Conservation (phyloP, 345 rosid genomes). For the Salix exigua region DNA sequence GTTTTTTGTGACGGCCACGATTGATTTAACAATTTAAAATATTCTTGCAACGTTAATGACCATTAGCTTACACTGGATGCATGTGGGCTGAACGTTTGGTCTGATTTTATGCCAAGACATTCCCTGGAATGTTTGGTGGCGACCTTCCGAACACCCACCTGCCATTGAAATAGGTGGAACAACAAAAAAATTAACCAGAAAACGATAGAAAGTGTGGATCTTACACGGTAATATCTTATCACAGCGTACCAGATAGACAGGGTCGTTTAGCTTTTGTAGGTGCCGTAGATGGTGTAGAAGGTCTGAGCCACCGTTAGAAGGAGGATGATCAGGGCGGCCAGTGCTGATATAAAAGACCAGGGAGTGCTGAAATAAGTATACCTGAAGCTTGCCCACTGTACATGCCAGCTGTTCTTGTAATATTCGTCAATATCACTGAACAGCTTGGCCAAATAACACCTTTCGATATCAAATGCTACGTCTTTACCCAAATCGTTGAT, state of each 20-base stretch:
- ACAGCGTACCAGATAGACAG: not conserved
- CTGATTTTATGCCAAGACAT: not conserved
- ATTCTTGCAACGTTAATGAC: too few species aligned
- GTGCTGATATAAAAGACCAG: conserved; percentile 74
- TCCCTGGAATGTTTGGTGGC: not conserved
- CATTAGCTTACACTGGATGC: too few species aligned
- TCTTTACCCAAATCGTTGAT: conserved; percentile 67
- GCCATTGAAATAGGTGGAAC: not conserved
- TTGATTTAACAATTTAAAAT: too few species aligned
- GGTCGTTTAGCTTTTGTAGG: not conserved
- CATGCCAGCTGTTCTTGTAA: conserved; percentile 50
- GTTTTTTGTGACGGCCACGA: not conserved
- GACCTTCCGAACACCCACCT: not conserved
- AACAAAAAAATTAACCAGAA: not conserved
- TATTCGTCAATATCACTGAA: conserved; percentile 54
- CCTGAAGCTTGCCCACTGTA: conserved; percentile 61
- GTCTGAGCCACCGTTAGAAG: conserved; percentile 60
- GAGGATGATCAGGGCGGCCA: conserved; percentile 61
- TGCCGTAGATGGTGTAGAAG: conserved; percentile 27
- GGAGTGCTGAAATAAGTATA: conserved; percentile 71
- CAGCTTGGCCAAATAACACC: conserved; percentile 46
- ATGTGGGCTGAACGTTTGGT: not conserved
- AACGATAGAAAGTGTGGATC: not conserved
- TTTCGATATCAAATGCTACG: conserved; percentile 55
- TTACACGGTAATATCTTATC: not conserved